Evolutionary conservation across 495 filamentous ascomycete genomes (phyloP).

Genomic region (Apodospora peruviana): DNA sequence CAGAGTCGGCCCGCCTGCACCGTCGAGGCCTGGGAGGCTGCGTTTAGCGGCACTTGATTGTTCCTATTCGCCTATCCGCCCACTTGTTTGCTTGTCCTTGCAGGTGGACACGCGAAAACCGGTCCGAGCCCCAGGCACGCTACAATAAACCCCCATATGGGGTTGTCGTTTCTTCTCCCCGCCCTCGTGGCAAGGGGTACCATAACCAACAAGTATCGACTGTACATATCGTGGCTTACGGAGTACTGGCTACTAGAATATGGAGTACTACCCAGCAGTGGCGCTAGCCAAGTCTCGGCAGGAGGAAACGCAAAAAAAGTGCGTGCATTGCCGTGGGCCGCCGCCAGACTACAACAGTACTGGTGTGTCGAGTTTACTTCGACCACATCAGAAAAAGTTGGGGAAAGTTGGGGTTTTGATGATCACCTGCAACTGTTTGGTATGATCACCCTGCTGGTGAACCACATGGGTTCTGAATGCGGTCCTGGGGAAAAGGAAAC

Average conservation of each 20-base stretch:
- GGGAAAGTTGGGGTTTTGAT: constrained; percentile 19
- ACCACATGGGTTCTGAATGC: too few relatives aligned
- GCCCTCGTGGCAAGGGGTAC: constrained; percentile 9
- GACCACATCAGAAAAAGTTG: constrained; percentile 16
- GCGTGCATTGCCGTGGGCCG: background rate
- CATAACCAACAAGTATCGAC: too few relatives aligned
- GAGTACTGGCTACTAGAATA: too few relatives aligned
- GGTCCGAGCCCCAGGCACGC: constrained; percentile 20
- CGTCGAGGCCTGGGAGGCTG: constrained; percentile 12
- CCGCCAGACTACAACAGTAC: too few relatives aligned
- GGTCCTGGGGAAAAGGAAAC: too few relatives aligned
- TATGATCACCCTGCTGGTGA: background rate
- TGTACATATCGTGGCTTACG: too few relatives aligned
- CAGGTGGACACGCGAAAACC: constrained; percentile 19
- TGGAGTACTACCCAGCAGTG: too few relatives aligned
- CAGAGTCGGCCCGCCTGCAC: constrained; percentile 19
- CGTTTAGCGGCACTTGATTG: constrained; percentile 1
- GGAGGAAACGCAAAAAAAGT: constrained; percentile 4
- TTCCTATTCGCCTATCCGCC: constrained; percentile 13
- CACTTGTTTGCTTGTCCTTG: constrained; percentile 8
- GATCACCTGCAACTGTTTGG: background rate
- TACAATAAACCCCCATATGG: constrained; percentile 1
- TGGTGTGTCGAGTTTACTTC: background rate
- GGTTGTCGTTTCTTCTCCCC: background rate
- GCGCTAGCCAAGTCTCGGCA: constrained; percentile 19